phyloP scores from a whole-genome alignment of 1,139 yeast genomes.

The Geotrichum histeridarum region DNA sequence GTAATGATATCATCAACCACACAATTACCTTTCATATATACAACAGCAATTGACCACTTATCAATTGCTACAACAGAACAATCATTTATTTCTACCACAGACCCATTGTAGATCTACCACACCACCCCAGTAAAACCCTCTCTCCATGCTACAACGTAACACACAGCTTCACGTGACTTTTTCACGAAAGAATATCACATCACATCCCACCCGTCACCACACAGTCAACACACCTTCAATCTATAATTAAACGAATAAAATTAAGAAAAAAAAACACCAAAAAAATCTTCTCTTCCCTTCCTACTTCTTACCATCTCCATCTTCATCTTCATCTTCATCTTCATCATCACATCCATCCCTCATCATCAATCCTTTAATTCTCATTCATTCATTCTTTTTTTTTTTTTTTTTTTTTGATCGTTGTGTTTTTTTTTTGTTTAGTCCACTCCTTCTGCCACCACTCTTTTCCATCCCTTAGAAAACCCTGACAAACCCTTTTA shows the following conservation, averaged over 20 bases:
- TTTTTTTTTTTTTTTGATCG: not conserved
- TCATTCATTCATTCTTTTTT: not conserved
- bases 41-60: too few species aligned
- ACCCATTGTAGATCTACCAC: too few species aligned
- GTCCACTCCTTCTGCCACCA: constrained; percentile 6
- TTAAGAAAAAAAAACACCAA: not conserved
- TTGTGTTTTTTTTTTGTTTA: not conserved
- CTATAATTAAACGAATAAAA: not conserved
- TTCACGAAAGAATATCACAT: not conserved
- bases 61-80: too few species aligned
- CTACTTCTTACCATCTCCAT: not conserved
- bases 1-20: too few species aligned
- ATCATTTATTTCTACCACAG: too few species aligned
- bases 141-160: too few species aligned
- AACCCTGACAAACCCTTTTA: not conserved
- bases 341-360: not conserved
- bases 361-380: not conserved
- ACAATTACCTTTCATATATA: too few species aligned
- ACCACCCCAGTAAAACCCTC: too few species aligned
- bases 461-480: constrained; percentile 8
- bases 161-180: not conserved
- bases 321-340: not conserved
- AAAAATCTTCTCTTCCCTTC: not conserved
- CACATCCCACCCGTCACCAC: too few species aligned
- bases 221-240: too few species aligned